These are phyloP conservation scores for Tylopilus plumbeoviolaceoides DNA, from an alignment of 768 basidiomycete genomes.

Conservation along the genomic window DNA sequence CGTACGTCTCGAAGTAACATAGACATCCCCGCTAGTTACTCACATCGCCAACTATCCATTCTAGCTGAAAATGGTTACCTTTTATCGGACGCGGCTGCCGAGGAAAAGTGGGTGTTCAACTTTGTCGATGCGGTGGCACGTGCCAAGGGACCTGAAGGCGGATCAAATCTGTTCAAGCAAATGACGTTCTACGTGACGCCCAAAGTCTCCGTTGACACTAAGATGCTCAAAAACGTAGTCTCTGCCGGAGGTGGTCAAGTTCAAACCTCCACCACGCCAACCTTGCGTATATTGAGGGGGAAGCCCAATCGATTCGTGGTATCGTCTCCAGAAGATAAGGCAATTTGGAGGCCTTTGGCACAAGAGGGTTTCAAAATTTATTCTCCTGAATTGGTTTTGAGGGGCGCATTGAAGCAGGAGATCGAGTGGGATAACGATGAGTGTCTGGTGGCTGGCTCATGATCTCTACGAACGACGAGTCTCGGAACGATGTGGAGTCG, in stretches of 20 bases:
- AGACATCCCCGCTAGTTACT: neutral
- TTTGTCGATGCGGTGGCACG: conserved; percentile 56
- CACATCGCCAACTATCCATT: neutral
- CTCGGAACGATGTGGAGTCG: neutral
- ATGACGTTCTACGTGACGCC: conserved; percentile 75
- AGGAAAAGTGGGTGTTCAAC: conserved; percentile 63
- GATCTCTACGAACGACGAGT: neutral
- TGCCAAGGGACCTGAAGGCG: conserved; percentile 44
- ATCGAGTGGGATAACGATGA: conserved; percentile 55
- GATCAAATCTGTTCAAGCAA: conserved; percentile 52
- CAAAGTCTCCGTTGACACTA: conserved; percentile 53
- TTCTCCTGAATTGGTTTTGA: conserved; percentile 63
- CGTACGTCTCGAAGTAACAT: conserved; percentile 43
- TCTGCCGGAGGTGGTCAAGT: conserved; percentile 71
- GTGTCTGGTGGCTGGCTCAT: conserved; percentile 12
- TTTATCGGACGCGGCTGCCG: conserved; percentile 57
- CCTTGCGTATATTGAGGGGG: conserved; percentile 49
- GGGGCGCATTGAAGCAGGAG: conserved; percentile 59
- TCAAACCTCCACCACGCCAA: conserved; percentile 44
- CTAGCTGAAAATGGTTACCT: conserved; percentile 62
- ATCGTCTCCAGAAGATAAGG: conserved; percentile 59
- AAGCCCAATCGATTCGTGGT: conserved; percentile 54
- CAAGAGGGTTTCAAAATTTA: conserved; percentile 55
- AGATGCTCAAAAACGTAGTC: conserved; percentile 67
- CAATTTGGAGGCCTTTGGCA: conserved; percentile 62